These are phyloP conservation scores for Vitis riparia DNA, from an alignment of 164 flowering plant species.

Conservation along the genomic window DNA sequence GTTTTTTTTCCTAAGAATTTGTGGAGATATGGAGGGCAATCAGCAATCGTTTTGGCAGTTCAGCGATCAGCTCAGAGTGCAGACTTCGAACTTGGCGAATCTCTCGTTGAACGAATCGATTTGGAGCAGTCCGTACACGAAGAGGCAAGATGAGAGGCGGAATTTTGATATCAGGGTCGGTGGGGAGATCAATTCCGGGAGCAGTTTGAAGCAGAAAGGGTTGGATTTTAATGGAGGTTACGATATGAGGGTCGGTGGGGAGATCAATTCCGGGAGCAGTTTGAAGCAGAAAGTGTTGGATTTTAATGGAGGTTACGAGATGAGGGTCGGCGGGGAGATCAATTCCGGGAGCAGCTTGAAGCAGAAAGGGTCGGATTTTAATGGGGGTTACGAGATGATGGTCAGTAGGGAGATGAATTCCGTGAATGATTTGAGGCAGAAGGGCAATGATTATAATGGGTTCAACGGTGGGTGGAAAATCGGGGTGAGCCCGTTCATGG, in stretches of 20 bases:
- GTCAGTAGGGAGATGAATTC: not conserved
- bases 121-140: constrained; percentile 55
- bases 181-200: constrained; percentile 25
- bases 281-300: constrained; percentile 5
- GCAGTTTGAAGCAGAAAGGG: not conserved
- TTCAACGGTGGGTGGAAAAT: constrained; percentile 54
- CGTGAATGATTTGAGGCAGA: constrained; percentile 8
- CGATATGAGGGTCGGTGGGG: too few relatives aligned
- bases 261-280: constrained; percentile 4
- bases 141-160: constrained; percentile 51
- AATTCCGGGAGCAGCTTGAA: not conserved
- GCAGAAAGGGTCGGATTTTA: not conserved
- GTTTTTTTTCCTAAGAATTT: not conserved
- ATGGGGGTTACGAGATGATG: too few relatives aligned
- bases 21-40: constrained; percentile 56
- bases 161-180: constrained; percentile 74
- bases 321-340: constrained; percentile 51
- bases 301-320: constrained; percentile 25
- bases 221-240: too few relatives aligned
- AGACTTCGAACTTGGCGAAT: constrained; percentile 47
- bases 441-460: constrained; percentile 20
- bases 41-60: constrained; percentile 81
- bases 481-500: constrained; percentile 14
- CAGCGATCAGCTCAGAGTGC: constrained; percentile 82
- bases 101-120: constrained; percentile 77